Evolutionary conservation across 2,329 filamentous ascomycete species (phyloP).

Genomic region (Cercospora sojina): DNA sequence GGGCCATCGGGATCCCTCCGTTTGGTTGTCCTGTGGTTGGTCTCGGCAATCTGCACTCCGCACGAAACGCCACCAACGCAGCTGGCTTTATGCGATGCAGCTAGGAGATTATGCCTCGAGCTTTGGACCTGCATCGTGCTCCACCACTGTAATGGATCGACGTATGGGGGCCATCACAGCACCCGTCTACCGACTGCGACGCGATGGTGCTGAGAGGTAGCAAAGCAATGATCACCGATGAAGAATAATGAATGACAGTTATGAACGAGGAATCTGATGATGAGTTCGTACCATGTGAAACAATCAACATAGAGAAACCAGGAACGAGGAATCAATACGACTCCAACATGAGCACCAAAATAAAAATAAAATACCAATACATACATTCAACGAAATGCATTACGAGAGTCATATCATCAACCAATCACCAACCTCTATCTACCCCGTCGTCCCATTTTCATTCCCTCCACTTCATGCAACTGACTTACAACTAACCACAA

Average conservation of each 20-base stretch:
- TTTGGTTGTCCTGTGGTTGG: not conserved
- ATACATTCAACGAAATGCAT: not conserved
- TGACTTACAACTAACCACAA: not conserved
- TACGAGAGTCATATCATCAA: not conserved
- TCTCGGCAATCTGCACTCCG: not conserved
- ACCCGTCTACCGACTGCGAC: too few species aligned
- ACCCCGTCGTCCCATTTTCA: not conserved
- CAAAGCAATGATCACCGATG: not conserved
- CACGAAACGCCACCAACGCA: not conserved
- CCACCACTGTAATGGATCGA: not conserved
- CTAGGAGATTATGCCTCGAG: not conserved
- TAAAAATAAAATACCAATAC: not conserved
- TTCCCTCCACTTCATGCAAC: not conserved
- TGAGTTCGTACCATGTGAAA: not conserved
- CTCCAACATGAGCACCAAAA: not conserved
- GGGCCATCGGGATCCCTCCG: not conserved
- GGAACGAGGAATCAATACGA: not conserved
- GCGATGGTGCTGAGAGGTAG: too few species aligned
- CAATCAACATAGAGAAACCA: not conserved
- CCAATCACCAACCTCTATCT: not conserved
- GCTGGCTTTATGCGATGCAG: not conserved
- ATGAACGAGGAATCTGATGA: not conserved
- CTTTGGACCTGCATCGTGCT: not conserved
- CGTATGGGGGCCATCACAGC: not conserved
- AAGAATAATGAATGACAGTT: not conserved